These are phyloP conservation scores for Incumbomyces delicatus DNA, from an alignment of 2,329 filamentous ascomycete species.

Conservation along the genomic window DNA sequence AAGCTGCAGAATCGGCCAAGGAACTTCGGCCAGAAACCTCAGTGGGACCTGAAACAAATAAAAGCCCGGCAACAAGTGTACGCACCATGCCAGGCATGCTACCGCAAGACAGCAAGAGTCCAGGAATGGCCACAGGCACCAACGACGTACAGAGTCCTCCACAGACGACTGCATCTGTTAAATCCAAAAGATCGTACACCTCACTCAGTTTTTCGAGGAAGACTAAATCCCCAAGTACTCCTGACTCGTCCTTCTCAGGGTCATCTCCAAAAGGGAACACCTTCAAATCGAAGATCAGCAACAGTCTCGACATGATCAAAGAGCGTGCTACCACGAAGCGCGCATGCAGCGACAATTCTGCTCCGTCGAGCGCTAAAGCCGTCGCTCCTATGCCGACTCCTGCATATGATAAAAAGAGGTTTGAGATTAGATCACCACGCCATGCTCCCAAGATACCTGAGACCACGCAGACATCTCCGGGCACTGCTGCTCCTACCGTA, in stretches of 20 bases:
- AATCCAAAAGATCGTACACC: conserved; percentile 1
- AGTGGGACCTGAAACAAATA: background rate
- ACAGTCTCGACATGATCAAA: conserved; percentile 4
- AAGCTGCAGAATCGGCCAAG: background rate
- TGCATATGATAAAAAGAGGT: conserved; percentile 5
- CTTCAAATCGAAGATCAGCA: conserved; percentile 6
- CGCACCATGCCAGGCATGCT: background rate
- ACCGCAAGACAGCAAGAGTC: background rate
- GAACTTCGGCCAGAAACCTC: background rate
- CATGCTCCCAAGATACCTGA: background rate
- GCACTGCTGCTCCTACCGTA: background rate
- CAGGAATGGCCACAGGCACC: background rate
- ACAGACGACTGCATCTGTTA: background rate
- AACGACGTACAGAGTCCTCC: conserved; percentile 1
- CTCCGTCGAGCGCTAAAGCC: conserved; percentile 1
- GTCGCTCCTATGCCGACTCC: conserved; percentile 1
- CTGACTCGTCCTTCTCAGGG: background rate
- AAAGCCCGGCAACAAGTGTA: background rate
- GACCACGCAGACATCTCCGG: background rate
- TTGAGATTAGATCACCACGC: background rate
- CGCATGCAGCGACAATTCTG: background rate
- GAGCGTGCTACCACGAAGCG: conserved; percentile 1
- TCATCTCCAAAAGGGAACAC: background rate
- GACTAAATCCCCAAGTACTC: background rate
- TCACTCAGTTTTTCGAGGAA: background rate